Percentiles rank a stretch among this genome's conserved stretches.
Conservation (phyloP, 108 stramenopile species). For the Fragilaria radians region DNA sequence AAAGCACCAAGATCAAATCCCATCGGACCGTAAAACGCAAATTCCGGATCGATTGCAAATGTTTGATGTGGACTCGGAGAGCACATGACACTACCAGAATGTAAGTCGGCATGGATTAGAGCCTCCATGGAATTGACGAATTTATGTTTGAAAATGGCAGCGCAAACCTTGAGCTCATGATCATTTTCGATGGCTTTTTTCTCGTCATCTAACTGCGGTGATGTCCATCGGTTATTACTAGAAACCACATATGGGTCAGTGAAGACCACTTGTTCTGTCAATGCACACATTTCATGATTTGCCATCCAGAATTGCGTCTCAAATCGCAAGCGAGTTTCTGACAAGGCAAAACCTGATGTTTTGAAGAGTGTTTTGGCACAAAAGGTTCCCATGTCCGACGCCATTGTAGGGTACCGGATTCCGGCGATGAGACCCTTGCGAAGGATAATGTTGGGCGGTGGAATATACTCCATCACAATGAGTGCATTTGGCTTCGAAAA, state of each 20-base stretch:
- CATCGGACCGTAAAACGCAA: slow-evolving; percentile 59
- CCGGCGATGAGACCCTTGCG: slow-evolving; percentile 37
- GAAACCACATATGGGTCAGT: slow-evolving; percentile 19
- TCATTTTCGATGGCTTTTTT: slow-evolving; percentile 23
- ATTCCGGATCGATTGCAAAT: slow-evolving; percentile 56
- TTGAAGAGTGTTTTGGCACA: slow-evolving; percentile 36
- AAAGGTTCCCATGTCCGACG: slow-evolving; percentile 36
- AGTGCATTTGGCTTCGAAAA: slow-evolving; percentile 15
- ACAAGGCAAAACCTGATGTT: slow-evolving; percentile 27
- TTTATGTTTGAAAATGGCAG: slow-evolving; percentile 24
- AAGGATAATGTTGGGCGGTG: slow-evolving; percentile 43
- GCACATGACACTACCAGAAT: slow-evolving; percentile 50
- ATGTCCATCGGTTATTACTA: slow-evolving; percentile 36
- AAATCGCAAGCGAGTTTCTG: slow-evolving; percentile 19
- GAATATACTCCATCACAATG: slow-evolving; percentile 39
- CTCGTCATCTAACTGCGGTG: slow-evolving; percentile 35
- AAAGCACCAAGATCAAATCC: slow-evolving; percentile 48
- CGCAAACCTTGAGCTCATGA: slow-evolving; percentile 21
- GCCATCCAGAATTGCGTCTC: slow-evolving; percentile 25
- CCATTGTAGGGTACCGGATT: slow-evolving; percentile 29
- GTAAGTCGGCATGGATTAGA: slow-evolving; percentile 42
- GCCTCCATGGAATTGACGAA: slow-evolving; percentile 32
- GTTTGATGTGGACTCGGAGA: slow-evolving; percentile 23
- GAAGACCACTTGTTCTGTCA: slow-evolving; percentile 44
- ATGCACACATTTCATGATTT: slow-evolving; percentile 39